A percentile compares a stretch with the other conserved stretches of the same genome.
Evolutionary conservation across 306 rosid species (phyloP).

Genomic region (Prunus fruticosa): DNA sequence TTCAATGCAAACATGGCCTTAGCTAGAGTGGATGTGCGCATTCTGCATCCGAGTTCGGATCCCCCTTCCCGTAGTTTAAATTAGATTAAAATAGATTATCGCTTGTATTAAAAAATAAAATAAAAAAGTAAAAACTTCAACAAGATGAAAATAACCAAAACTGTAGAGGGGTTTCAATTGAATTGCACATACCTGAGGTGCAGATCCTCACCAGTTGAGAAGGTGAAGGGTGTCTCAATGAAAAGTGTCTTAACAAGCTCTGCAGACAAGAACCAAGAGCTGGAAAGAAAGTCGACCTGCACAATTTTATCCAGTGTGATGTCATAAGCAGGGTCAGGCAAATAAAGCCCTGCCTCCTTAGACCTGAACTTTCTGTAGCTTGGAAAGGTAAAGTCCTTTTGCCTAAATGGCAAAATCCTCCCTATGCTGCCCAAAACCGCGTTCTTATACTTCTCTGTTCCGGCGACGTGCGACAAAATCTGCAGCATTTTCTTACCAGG

Average conservation of each 20-base stretch:
- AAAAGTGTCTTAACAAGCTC: conserved; percentile 80
- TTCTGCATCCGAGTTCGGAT: too few species aligned
- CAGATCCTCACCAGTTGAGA: conserved; percentile 96
- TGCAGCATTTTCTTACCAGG: conserved; percentile 90
- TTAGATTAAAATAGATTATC: neutral
- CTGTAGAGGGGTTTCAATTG: neutral
- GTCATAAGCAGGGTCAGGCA: conserved; percentile 97
- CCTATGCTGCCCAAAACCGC: conserved; percentile 92
- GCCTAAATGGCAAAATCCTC: conserved; percentile 87
- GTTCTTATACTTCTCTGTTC: conserved; percentile 76
- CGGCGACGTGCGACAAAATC: conserved; percentile 85
- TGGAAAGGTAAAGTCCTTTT: conserved; percentile 88
- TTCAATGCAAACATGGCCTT: neutral
- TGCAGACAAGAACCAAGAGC: conserved; percentile 92
- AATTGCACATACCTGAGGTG: conserved; percentile 67
- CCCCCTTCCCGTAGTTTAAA: too few species aligned
- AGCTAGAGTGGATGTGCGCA: neutral
- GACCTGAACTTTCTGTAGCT: conserved; percentile 90
- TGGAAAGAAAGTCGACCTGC: conserved; percentile 95
- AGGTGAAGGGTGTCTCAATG: conserved; percentile 82
- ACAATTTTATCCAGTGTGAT: conserved; percentile 79
- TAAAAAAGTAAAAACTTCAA: neutral
- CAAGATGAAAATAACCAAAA: neutral
- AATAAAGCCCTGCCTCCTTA: conserved; percentile 87
- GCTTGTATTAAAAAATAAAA: neutral